Base-by-base conservation (phyloP, 2,329 filamentous ascomycete species). In the Chrysoporthe deuterocubensis region DNA sequence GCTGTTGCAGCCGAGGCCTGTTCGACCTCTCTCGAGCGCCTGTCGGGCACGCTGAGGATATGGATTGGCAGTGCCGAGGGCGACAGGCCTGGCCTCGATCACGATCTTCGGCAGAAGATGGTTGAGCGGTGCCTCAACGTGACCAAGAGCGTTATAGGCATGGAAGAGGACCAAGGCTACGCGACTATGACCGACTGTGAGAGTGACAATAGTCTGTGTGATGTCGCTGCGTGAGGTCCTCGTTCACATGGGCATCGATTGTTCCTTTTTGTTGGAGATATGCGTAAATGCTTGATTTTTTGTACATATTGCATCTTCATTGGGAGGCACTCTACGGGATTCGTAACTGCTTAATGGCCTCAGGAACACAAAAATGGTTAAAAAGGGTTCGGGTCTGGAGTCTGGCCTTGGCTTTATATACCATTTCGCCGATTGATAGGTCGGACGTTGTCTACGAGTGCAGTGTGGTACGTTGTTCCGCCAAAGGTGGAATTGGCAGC, bases 101-200 rank as follows among this genome's bases (percentile, higher is more conserved):
- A 79, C 1, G 80, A 82, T 16, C 76, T 87, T n/a, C 83, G 86
- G 67, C 81, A 82, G 66, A 80, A 80, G 70, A 82, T 89, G 72
- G 83, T 90, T 3, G 82, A 86, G 62, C 80, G 82, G 63, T 90
- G 87, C 69, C 75, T 90, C 21, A 73, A 76, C 13, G 82, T 90
- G 46, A 87, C 84, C 16, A 87, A 86, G 74, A 82, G 79, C 62
- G 78, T 87, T 48, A 82, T 89, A 8, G 87, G 87, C 9, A 89
- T 90, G 83, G 84, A 88, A 67, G 77, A 80, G 14, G 88, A 90
- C 72, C 83, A 84, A 1, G 87, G 87, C 8, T 89, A 89, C 75
- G 86, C 82, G 60, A 88, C 82, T 70, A 85, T 87, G 81, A 84
- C 81, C 68, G 85, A 87, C 56, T 78, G 79, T 62, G 83, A 83